Evolutionary conservation across 805 yeast species (phyloP).

Genomic region (Candida loeiensis): DNA sequence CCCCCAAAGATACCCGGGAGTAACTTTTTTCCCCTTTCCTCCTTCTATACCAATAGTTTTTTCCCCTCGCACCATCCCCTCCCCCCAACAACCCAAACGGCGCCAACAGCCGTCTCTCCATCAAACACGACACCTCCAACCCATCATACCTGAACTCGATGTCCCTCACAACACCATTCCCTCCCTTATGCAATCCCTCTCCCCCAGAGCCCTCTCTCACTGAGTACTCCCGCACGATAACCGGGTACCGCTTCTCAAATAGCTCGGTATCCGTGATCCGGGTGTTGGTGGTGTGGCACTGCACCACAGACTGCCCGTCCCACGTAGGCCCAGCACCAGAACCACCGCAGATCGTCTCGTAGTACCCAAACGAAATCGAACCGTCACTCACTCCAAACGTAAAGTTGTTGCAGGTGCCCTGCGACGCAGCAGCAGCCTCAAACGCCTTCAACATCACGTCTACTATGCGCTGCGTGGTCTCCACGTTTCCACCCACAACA

Average conservation of each 20-base stretch:
- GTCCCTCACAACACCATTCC: conserved; percentile 83
- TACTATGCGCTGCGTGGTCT: conserved; percentile 90
- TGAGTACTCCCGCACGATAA: conserved; percentile 66
- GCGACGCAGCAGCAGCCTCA: conserved; percentile 89
- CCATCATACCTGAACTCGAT: conserved; percentile 59
- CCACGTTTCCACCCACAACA: conserved; percentile 87
- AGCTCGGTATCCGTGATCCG: conserved; percentile 89
- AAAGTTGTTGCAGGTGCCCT: conserved; percentile 92
- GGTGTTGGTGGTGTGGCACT: conserved; percentile 91
- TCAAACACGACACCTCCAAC: conserved; percentile 67
- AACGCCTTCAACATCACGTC: conserved; percentile 87
- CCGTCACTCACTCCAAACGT: conserved; percentile 81
- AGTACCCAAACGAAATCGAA: conserved; percentile 75
- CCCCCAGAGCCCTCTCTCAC: conserved; percentile 81
- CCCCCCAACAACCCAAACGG: conserved; percentile 92
- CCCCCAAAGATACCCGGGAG: conserved; percentile 29
- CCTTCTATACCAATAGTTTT: conserved; percentile 32
- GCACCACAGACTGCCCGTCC: conserved; percentile 87
- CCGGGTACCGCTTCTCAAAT: conserved; percentile 86
- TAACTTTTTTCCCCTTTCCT: conserved; percentile 14
- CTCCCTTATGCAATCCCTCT: conserved; percentile 66
- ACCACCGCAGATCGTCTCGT: conserved; percentile 95
- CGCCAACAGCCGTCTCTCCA: conserved; percentile 79
- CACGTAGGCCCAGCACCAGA: conserved; percentile 88
- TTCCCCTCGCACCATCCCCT: conserved; percentile 67